Percentiles rank a stretch among this genome's conserved stretches.
These are phyloP conservation scores for Euphorbia pulcherrima DNA, from an alignment of 345 rosid species.

Conservation along the genomic window DNA sequence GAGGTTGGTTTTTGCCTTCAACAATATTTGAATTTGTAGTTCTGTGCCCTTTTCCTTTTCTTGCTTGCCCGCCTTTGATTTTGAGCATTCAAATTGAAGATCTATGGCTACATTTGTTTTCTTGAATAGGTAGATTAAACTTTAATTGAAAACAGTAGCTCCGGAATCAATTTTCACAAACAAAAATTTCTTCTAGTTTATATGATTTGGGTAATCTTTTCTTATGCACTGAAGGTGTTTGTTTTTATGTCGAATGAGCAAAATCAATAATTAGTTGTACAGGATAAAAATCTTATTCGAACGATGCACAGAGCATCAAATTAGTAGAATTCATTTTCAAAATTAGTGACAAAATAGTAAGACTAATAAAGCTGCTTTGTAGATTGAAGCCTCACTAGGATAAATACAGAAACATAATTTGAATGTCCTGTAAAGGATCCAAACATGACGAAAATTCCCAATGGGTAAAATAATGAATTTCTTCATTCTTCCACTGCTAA, in stretches of 20 bases:
- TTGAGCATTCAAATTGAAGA: neutral
- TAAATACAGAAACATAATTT: neutral
- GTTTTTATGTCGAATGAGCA: neutral
- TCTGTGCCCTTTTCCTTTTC: neutral
- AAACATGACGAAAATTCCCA: neutral
- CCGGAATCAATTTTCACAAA: neutral
- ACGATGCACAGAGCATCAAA: neutral
- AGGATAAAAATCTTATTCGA: neutral
- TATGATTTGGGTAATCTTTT: neutral
- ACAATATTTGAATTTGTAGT: neutral
- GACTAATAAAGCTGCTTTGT: neutral
- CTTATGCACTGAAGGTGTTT: neutral
- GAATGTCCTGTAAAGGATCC: neutral
- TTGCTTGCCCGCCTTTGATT: neutral
- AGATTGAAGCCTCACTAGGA: neutral
- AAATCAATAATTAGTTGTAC: neutral
- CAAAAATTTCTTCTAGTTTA: neutral
- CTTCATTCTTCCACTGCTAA: constrained; percentile 3
- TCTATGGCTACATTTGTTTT: neutral
- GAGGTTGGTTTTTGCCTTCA: constrained; percentile 1
- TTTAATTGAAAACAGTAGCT: neutral
- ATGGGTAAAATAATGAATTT: neutral
- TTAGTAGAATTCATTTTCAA: neutral
- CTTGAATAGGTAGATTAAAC: neutral
- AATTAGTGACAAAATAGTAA: neutral